Conservation (phyloP, 768 basidiomycete genomes). For the Astraeus odoratus region DNA sequence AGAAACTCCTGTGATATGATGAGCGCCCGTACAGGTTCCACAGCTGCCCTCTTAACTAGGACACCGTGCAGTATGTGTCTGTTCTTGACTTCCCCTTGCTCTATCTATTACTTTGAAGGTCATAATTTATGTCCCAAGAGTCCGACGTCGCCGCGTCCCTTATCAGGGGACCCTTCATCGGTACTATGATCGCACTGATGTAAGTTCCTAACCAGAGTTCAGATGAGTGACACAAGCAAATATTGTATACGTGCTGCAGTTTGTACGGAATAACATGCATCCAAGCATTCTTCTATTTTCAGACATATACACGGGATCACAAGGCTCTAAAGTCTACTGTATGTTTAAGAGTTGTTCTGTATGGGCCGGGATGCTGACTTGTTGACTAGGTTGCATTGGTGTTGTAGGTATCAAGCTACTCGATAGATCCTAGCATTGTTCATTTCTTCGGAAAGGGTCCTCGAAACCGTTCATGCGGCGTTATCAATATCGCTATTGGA, state of each 20-base stretch:
- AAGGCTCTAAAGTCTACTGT: constrained; percentile 1
- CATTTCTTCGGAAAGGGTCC: constrained; percentile 1
- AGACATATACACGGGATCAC: constrained; percentile 4
- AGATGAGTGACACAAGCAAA: not conserved
- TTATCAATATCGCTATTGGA: constrained; percentile 7
- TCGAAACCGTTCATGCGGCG: constrained; percentile 6
- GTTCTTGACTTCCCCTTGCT: constrained; percentile 74
- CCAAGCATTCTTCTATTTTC: constrained; percentile 7
- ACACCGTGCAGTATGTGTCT: too few relatives aligned
- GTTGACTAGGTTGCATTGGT: not conserved
- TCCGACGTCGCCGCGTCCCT: constrained; percentile 7
- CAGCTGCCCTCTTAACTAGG: too few relatives aligned
- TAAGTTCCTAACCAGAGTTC: constrained; percentile 3
- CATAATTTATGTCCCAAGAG: too few relatives aligned
- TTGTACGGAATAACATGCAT: constrained; percentile 16
- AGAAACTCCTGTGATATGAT: too few relatives aligned
- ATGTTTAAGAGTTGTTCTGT: not conserved
- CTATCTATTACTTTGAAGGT: too few relatives aligned
- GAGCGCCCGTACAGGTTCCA: too few relatives aligned
- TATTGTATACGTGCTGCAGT: constrained; percentile 7
- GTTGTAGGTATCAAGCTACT: not conserved
- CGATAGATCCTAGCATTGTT: not conserved
- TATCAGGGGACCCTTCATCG: constrained; percentile 21
- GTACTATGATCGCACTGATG: constrained; percentile 18
- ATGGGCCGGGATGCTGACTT: too few relatives aligned